Evolutionary conservation across 2,329 filamentous ascomycete genomes (phyloP).

Genomic region (Incumbomyces lentus): DNA sequence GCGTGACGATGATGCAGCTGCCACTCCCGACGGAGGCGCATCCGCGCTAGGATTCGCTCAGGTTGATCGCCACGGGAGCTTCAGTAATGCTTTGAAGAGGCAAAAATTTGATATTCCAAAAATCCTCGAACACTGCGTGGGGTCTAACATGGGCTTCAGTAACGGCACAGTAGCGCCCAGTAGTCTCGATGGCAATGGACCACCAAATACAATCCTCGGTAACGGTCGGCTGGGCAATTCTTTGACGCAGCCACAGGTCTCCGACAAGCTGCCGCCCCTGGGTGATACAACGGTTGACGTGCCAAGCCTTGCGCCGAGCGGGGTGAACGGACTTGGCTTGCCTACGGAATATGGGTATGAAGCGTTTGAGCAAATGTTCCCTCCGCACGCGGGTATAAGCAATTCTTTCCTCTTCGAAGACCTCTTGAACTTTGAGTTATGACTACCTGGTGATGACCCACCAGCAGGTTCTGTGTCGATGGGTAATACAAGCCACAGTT

Average conservation of each 20-base stretch:
- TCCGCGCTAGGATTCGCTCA: background rate
- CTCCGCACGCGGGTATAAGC: conserved; percentile 16
- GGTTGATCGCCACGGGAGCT: background rate
- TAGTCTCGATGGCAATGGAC: background rate
- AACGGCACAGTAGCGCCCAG: background rate
- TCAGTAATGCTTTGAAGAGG: conserved; percentile 9
- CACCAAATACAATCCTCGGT: background rate
- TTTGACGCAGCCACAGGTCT: background rate
- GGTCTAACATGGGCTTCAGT: background rate
- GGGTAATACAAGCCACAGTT: too few species aligned
- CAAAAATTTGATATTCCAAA: conserved; percentile 21
- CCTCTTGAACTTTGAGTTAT: conserved; percentile 12
- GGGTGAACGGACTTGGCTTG: background rate
- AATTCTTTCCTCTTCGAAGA: conserved; percentile 18
- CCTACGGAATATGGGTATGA: conserved; percentile 4
- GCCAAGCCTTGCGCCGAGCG: background rate
- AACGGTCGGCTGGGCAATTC: conserved; percentile 4
- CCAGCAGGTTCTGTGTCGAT: too few species aligned
- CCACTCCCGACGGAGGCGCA: background rate
- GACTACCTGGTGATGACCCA: conserved; percentile 3
- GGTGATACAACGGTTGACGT: background rate
- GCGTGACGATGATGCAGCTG: conserved; percentile 6
- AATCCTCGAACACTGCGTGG: conserved; percentile 18
- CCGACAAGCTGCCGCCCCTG: background rate
- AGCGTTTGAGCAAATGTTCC: conserved; percentile 13